These are phyloP conservation scores for Microbotryum lychnidis-dioicae DNA, from an alignment of 1,284 basidiomycete species.

Conservation along the genomic window DNA sequence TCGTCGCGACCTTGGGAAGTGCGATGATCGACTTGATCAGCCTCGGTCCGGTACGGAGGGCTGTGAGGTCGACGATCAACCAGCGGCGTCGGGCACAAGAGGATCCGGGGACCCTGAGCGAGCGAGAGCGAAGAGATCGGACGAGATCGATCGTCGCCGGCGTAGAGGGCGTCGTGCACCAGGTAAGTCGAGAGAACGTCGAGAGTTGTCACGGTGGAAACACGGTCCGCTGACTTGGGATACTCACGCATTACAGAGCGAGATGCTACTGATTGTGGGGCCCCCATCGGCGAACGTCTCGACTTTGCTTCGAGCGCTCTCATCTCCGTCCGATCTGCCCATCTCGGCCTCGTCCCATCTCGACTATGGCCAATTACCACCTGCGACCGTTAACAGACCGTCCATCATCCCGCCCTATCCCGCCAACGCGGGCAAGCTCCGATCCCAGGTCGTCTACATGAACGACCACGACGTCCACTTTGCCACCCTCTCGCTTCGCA, in stretches of 20 bases:
- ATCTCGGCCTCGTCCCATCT: constrained; percentile 24
- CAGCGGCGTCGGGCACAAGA: background rate
- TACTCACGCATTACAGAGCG: constrained; percentile 38
- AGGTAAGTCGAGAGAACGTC: constrained; percentile 9
- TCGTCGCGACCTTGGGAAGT: constrained; percentile 14
- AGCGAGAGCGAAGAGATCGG: background rate
- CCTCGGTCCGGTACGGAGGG: constrained; percentile 15
- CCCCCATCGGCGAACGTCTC: constrained; percentile 40
- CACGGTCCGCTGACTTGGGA: no score
- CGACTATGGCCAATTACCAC: constrained; percentile 30
- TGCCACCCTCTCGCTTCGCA: constrained; percentile 52
- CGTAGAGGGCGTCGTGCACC: constrained; percentile 25
- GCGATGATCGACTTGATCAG: constrained; percentile 12
- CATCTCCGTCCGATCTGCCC: constrained; percentile 28
- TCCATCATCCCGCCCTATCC: constrained; percentile 46
- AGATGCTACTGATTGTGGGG: constrained; percentile 51
- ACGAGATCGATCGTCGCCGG: constrained; percentile 14
- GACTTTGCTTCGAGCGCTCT: constrained; percentile 39
- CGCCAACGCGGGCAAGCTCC: constrained; percentile 40
- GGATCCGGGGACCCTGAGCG: background rate
- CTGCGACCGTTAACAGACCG: constrained; percentile 16
- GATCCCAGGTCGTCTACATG: constrained; percentile 57
- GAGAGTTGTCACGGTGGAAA: no score
- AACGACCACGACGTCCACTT: constrained; percentile 51
- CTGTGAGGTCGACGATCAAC: background rate